Percentiles rank a stretch among this genome's conserved stretches.
phyloP scores from a whole-genome alignment of 106 monocot species.

The Amphibolis antarctica region DNA sequence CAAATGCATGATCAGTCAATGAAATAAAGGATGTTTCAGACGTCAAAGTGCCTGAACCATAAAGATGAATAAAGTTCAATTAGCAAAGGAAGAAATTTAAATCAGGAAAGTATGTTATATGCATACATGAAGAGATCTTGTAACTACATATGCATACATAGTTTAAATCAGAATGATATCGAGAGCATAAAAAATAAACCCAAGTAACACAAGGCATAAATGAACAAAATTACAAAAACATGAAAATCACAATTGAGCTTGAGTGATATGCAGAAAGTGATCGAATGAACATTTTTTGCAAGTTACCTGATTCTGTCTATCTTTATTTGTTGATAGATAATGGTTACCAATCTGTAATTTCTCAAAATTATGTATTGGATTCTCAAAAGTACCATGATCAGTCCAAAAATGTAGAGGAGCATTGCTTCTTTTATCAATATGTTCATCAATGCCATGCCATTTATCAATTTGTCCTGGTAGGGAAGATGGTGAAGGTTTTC shows the following conservation, averaged over 20 bases:
- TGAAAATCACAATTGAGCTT: neutral
- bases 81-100: too few relatives aligned
- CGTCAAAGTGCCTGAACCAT: too few relatives aligned
- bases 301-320: neutral
- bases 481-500: conserved; percentile 14
- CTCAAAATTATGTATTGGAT: neutral
- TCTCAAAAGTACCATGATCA: neutral
- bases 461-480: conserved; percentile 8
- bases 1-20: conserved; percentile 10
- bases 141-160: too few relatives aligned
- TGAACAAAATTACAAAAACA: neutral
- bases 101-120: too few relatives aligned
- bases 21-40: neutral
- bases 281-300: neutral
- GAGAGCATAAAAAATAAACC: too few relatives aligned
- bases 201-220: neutral
- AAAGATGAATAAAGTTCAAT: too few relatives aligned
- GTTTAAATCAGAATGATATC: too few relatives aligned
- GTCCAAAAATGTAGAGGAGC: neutral
- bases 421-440: neutral
- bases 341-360: neutral
- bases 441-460: neutral
- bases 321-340: neutral
- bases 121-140: too few relatives aligned
- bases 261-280: neutral